These are phyloP conservation scores for Zymoseptoria tritici DNA, from an alignment of 2,329 filamentous ascomycete genomes.

Conservation along the genomic window DNA sequence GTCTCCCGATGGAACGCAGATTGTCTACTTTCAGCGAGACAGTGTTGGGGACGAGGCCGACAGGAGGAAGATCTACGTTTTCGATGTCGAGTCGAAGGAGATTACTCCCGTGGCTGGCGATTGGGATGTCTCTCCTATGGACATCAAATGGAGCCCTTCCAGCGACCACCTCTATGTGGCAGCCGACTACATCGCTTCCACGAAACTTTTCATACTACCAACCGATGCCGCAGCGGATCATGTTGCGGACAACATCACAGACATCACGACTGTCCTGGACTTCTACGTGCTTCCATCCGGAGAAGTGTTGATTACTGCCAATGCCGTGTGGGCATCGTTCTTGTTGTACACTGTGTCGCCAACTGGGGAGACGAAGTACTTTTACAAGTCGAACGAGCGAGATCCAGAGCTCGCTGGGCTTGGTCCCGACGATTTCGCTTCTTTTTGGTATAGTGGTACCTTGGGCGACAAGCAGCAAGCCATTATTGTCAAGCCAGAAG, in stretches of 20 bases:
- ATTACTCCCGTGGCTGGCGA: slow-evolving; percentile 16
- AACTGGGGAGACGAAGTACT: slow-evolving; percentile 12
- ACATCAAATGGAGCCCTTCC: slow-evolving; percentile 15
- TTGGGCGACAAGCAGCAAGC: slow-evolving; percentile 20
- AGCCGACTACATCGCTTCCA: slow-evolving; percentile 17
- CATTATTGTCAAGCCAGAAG: slow-evolving; percentile 20
- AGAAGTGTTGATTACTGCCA: slow-evolving; percentile 16
- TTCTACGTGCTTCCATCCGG: slow-evolving; percentile 18
- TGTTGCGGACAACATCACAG: slow-evolving; percentile 18
- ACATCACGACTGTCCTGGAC: slow-evolving; percentile 17
- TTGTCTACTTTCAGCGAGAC: slow-evolving; percentile 21
- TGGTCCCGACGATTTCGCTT: slow-evolving; percentile 14
- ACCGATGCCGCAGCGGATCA: slow-evolving; percentile 18
- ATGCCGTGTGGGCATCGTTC: slow-evolving; percentile 17
- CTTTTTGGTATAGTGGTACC: slow-evolving; percentile 21
- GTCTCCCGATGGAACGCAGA: slow-evolving; percentile 18
- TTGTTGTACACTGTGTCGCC: slow-evolving; percentile 17
- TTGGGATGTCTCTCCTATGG: slow-evolving; percentile 15
- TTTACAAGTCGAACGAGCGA: slow-evolving; percentile 20
- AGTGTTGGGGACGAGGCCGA: slow-evolving; percentile 20
- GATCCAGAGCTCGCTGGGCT: slow-evolving; percentile 19
- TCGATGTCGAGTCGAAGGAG: slow-evolving; percentile 15
- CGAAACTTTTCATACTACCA: slow-evolving; percentile 19
- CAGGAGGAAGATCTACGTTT: slow-evolving; percentile 19
- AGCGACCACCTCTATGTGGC: slow-evolving; percentile 15